A percentile compares a stretch with the other conserved stretches of the same genome.
phyloP scores from a whole-genome alignment of 2,329 filamentous ascomycete genomes.

The Didymella exigua region DNA sequence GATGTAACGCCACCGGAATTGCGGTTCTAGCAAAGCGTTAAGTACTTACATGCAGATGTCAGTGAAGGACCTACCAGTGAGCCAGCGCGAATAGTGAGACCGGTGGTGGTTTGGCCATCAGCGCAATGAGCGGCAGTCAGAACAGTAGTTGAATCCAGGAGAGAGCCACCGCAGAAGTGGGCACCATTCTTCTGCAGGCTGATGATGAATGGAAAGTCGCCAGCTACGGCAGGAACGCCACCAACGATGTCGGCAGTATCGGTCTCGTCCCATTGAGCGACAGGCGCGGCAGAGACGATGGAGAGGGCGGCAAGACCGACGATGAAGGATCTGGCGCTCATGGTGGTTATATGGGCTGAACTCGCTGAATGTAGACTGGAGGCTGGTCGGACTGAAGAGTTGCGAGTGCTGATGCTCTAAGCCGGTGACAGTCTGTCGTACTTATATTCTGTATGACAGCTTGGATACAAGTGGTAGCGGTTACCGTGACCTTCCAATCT shows the following conservation, averaged over 20 bases:
- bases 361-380: not conserved
- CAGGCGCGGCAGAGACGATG: constrained; percentile 27
- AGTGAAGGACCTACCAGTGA: constrained; percentile 29
- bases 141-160: constrained; percentile 36
- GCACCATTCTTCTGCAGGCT: constrained; percentile 24
- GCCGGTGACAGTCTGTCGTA: not conserved
- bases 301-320: constrained; percentile 31
- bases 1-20: constrained; percentile 28
- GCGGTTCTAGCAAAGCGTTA: constrained; percentile 16
- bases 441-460: not conserved
- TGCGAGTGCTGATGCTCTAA: not conserved
- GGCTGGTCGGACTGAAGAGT: not conserved
- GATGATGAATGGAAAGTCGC: constrained; percentile 40
- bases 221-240: constrained; percentile 27
- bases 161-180: constrained; percentile 37
- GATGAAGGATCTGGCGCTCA: constrained; percentile 27
- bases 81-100: constrained; percentile 29
- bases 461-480: not conserved
- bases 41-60: constrained; percentile 15
- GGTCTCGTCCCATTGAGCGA: constrained; percentile 26
- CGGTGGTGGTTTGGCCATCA: constrained; percentile 20
- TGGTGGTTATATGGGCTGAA: constrained; percentile 6
- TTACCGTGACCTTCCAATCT: not conserved
- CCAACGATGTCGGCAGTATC: constrained; percentile 31
- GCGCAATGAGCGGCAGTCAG: constrained; percentile 39